phyloP scores from a whole-genome alignment of 2,329 filamentous ascomycete species.

The Ophiostoma ips region DNA sequence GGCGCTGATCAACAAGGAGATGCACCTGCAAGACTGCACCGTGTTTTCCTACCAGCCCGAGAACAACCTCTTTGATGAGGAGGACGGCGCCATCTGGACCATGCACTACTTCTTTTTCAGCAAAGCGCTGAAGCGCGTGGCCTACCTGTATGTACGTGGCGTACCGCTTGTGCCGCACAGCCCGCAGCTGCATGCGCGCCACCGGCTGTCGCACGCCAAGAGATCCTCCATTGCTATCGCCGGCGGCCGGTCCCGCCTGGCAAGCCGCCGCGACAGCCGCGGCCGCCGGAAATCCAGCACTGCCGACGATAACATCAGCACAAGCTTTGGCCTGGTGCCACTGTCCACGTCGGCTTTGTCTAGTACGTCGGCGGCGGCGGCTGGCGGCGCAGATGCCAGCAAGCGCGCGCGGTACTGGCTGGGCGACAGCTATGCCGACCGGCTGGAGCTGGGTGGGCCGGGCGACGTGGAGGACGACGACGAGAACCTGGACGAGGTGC shows the following conservation, averaged over 20 bases:
- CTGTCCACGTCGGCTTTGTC: slow-evolving; percentile 3
- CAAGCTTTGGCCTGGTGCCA: not conserved
- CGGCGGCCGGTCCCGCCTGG: slow-evolving; percentile 4
- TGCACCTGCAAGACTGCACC: slow-evolving; percentile 78
- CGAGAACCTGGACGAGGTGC: slow-evolving; percentile 33
- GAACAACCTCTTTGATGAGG: slow-evolving; percentile 80
- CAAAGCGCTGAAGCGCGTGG: slow-evolving; percentile 78
- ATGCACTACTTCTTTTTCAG: slow-evolving; percentile 98
- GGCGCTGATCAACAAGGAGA: slow-evolving; percentile 85
- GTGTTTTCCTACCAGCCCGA: slow-evolving; percentile 83
- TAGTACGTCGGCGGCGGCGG: not conserved
- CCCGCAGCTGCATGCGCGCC: slow-evolving; percentile 29
- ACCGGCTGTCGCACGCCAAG: slow-evolving; percentile 6
- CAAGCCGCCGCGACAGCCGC: slow-evolving; percentile 10
- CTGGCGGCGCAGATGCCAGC: slow-evolving; percentile 13
- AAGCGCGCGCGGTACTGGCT: slow-evolving; percentile 88
- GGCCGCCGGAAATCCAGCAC: not conserved
- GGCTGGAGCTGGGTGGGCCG: slow-evolving; percentile 28
- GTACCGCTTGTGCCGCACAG: slow-evolving; percentile 60
- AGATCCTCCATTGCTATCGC: slow-evolving; percentile 9
- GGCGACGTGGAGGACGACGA: slow-evolving; percentile 37
- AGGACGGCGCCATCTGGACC: slow-evolving; percentile 89
- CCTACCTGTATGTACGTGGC: slow-evolving; percentile 86
- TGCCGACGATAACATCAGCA: not conserved
- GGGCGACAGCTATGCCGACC: slow-evolving; percentile 46